Conservation (phyloP, 495 filamentous ascomycete genomes). For the Xylaria bambusicola region DNA sequence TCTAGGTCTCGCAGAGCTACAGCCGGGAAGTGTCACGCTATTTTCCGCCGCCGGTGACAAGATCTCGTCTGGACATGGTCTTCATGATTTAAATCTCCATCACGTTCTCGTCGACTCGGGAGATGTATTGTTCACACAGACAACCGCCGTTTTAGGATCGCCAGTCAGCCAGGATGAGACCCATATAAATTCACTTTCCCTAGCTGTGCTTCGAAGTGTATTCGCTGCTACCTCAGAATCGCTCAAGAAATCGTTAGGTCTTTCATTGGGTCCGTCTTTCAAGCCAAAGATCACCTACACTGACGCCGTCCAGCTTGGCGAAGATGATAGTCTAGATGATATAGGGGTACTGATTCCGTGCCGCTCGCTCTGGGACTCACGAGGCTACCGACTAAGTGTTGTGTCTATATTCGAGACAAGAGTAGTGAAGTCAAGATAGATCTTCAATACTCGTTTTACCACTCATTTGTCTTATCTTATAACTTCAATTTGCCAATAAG, state of each 20-base stretch:
- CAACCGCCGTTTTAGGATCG: slow-evolving; percentile 3
- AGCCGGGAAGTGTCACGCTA: slow-evolving; percentile 21
- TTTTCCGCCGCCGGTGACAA: slow-evolving; percentile 1
- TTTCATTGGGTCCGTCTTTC: background rate
- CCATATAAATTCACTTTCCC: background rate
- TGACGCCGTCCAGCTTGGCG: slow-evolving; percentile 1
- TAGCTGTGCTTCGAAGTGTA: slow-evolving; percentile 10
- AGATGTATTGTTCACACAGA: slow-evolving; percentile 28
- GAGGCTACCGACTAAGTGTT: slow-evolving; percentile 23
- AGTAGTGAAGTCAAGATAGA: background rate
- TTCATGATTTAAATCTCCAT: slow-evolving; percentile 16
- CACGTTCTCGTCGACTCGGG: slow-evolving; percentile 25
- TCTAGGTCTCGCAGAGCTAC: slow-evolving; percentile 29
- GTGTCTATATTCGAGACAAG: slow-evolving; percentile 31
- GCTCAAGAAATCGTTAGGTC: background rate
- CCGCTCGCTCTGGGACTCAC: slow-evolving; percentile 32
- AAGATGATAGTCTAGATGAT: background rate
- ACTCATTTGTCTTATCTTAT: background rate
- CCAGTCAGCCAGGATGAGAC: background rate
- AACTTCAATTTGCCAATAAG: too few relatives aligned
- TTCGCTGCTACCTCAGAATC: background rate
- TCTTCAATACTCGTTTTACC: background rate
- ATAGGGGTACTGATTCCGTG: slow-evolving; percentile 30
- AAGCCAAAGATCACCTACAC: slow-evolving; percentile 28
- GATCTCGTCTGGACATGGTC: background rate